These are phyloP conservation scores for Brasilioporus rufonigricans DNA, from an alignment of 768 basidiomycete genomes.

Conservation along the genomic window DNA sequence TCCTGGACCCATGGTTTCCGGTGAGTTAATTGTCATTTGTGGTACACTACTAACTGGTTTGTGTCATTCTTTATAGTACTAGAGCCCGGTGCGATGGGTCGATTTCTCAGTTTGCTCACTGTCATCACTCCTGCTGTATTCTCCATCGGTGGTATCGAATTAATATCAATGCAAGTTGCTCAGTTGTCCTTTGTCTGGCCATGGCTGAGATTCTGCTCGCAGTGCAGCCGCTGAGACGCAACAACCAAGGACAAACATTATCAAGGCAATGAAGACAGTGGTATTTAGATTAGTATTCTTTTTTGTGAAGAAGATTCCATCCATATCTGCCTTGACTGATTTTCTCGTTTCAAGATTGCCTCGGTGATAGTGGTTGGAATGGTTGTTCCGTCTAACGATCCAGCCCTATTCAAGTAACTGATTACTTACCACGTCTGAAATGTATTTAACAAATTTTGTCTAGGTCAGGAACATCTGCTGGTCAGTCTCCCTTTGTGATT, in stretches of 20 bases:
- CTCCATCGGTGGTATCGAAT: conserved; percentile 77
- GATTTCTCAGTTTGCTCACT: conserved; percentile 23
- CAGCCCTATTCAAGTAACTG: conserved; percentile 42
- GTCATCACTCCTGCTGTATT: conserved; percentile 43
- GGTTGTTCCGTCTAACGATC: conserved; percentile 71
- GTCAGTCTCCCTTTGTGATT: conserved; percentile 81
- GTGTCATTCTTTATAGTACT: conserved; percentile 3
- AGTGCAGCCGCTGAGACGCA: conserved; percentile 76
- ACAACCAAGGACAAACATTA: conserved; percentile 76
- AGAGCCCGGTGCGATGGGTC: conserved; percentile 21
- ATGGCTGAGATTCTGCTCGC: conserved; percentile 7
- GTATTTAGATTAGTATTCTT: conserved; percentile 68
- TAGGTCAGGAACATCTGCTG: conserved; percentile 40
- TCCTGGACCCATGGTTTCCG: conserved; percentile 25
- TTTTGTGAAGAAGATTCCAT: conserved; percentile 9
- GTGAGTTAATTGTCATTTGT: background rate
- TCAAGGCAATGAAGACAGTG: conserved; percentile 71
- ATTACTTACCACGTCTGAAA: background rate
- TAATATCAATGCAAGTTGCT: conserved; percentile 58
- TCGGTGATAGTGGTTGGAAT: conserved; percentile 60
- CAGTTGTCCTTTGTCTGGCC: conserved; percentile 14
- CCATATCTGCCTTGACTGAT: background rate
- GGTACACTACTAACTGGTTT: background rate
- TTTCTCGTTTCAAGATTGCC: conserved; percentile 10
- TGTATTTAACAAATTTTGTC: background rate